phyloP scores from a whole-genome alignment of 441 rosid species.

The Pelargonium myrrhifolium region DNA sequence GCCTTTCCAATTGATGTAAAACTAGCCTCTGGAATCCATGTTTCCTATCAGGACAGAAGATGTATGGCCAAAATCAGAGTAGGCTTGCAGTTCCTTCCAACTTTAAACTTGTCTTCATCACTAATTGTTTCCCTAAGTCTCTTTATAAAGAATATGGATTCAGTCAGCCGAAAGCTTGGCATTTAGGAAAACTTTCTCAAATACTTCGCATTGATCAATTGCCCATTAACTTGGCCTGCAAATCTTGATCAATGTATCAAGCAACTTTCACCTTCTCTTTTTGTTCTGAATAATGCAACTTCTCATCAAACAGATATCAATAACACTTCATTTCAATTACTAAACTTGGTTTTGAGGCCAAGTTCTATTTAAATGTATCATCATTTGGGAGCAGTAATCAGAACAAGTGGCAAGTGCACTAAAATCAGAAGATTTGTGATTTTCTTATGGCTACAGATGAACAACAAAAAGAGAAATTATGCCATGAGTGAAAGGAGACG shows the following conservation, averaged over 20 bases:
- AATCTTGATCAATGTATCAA: neutral
- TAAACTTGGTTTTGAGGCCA: neutral
- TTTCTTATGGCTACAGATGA: no score
- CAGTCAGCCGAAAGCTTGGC: slow-evolving; percentile 1
- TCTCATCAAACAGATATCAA: neutral
- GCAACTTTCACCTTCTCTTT: neutral
- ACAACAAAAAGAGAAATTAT: neutral
- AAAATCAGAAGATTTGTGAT: no score
- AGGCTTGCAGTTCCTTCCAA: neutral
- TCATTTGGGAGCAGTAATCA: neutral
- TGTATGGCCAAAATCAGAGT: neutral
- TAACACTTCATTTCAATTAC: neutral
- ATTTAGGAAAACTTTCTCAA: neutral
- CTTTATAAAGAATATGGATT: neutral
- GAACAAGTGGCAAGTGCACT: no score
- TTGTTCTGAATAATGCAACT: neutral
- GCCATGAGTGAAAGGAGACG: neutral
- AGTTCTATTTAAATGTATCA: neutral
- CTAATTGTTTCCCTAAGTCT: slow-evolving; percentile 1
- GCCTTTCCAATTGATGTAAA: neutral
- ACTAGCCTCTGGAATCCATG: slow-evolving; percentile 2
- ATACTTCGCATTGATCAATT: neutral
- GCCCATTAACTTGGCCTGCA: neutral
- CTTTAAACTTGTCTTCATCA: neutral
- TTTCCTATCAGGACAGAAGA: neutral